Conservation (phyloP, 257 asterid species). For the Oldenlandia corymbosa region DNA sequence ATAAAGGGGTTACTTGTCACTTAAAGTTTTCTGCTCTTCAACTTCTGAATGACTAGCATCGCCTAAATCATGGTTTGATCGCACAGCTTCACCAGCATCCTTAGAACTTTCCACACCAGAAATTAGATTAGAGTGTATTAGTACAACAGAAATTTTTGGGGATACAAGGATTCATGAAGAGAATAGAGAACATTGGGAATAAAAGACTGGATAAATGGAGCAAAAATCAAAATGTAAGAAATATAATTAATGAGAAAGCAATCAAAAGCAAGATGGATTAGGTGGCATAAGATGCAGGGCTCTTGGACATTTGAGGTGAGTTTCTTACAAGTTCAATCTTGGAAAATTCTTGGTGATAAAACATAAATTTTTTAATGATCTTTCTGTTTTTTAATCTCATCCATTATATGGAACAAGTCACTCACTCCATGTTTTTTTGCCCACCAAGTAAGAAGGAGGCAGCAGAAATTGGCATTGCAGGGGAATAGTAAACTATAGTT, state of each 20-base stretch:
- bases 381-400: neutral
- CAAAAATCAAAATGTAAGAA: neutral
- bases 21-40: neutral
- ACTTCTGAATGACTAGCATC: neutral
- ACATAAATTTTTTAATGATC: neutral
- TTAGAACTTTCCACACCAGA: neutral
- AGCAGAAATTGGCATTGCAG: neutral
- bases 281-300: neutral
- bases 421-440: neutral
- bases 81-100: neutral
- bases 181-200: too few relatives aligned
- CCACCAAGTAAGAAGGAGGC: neutral
- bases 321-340: neutral
- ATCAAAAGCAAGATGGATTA: neutral
- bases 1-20: slow-evolving; percentile 5
- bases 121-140: neutral
- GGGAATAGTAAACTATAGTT: neutral
- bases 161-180: neutral
- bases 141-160: neutral
- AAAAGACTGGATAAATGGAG: too few relatives aligned
- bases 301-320: neutral
- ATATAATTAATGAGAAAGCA: neutral
- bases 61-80: neutral
- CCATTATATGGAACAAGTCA: too few relatives aligned
- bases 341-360: neutral